Percentiles rank a stretch among this genome's conserved stretches.
Evolutionary conservation across 345 rosid species (phyloP).

Genomic region (Hibiscus mutabilis): DNA sequence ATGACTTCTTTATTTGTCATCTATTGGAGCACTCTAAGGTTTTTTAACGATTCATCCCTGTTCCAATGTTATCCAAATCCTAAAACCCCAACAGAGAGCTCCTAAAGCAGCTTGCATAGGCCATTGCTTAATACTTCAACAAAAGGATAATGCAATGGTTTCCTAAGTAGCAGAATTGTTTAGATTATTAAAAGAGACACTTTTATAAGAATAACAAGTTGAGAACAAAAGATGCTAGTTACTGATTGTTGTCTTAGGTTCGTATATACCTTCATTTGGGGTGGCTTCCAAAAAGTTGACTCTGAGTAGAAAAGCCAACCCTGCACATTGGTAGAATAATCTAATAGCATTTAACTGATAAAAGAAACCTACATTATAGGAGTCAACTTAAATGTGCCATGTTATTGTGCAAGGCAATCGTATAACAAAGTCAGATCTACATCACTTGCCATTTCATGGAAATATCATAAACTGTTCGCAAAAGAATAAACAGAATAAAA

Average conservation of each 20-base stretch:
- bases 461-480: neutral
- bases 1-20: neutral
- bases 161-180: neutral
- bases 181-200: neutral
- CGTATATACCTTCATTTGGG: constrained; percentile 73
- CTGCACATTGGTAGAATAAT: constrained; percentile 34
- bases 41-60: neutral
- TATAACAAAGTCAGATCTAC: neutral
- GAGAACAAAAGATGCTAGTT: neutral
- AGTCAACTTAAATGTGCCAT: neutral
- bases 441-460: neutral
- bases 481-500: constrained; percentile 1
- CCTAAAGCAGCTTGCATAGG: neutral
- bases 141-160: neutral
- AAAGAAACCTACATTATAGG: neutral
- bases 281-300: constrained; percentile 80
- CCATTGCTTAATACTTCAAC: neutral
- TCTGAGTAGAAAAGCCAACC: constrained; percentile 94
- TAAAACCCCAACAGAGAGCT: neutral
- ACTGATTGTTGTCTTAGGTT: neutral
- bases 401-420: neutral
- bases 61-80: neutral
- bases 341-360: neutral
- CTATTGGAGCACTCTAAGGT: neutral
- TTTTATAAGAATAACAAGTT: neutral